A percentile compares a stretch with the other conserved stretches of the same genome.
Evolutionary conservation across 495 filamentous ascomycete species (phyloP).

Genomic region (Tuber borchii): DNA sequence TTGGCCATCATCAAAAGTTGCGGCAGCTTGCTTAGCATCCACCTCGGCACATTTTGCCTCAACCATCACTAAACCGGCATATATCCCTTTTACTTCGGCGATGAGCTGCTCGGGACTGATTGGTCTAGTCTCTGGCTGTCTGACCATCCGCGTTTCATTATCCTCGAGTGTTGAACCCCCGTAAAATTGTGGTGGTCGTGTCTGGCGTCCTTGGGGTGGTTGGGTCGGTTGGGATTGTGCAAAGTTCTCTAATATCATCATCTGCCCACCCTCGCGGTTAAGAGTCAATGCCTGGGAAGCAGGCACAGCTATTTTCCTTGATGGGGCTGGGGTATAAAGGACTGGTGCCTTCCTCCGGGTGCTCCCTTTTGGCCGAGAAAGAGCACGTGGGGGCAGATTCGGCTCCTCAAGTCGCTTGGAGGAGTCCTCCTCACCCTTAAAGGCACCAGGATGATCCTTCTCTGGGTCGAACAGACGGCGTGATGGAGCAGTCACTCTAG

Average conservation of each 20-base stretch:
- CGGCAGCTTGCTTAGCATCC: slow-evolving; percentile 54
- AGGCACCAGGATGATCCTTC: slow-evolving; percentile 21
- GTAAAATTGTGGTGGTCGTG: background rate
- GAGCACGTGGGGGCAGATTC: background rate
- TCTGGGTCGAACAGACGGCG: slow-evolving; percentile 29
- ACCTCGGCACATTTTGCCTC: slow-evolving; percentile 73
- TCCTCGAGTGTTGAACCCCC: slow-evolving; percentile 19
- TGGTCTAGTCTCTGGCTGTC: slow-evolving; percentile 50
- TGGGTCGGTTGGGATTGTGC: slow-evolving; percentile 17
- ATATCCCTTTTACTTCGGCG: slow-evolving; percentile 66
- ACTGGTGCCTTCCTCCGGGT: slow-evolving; percentile 6
- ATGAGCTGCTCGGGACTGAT: slow-evolving; percentile 72
- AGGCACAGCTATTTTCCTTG: background rate
- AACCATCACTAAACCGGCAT: slow-evolving; percentile 68
- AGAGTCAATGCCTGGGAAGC: background rate
- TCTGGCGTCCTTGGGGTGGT: background rate
- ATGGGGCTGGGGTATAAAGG: background rate
- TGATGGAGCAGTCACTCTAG: slow-evolving; percentile 15
- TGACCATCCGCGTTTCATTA: slow-evolving; percentile 30
- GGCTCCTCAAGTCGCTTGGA: slow-evolving; percentile 26
- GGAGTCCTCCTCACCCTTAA: slow-evolving; percentile 21
- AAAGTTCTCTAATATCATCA: slow-evolving; percentile 30
- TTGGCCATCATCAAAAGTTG: slow-evolving; percentile 41
- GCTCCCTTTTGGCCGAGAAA: slow-evolving; percentile 5
- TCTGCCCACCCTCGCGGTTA: slow-evolving; percentile 22